Percentiles rank a stretch among this genome's conserved stretches.
Conservation (phyloP, 352 stramenopile genomes). For the Phytophthora constricta region DNA sequence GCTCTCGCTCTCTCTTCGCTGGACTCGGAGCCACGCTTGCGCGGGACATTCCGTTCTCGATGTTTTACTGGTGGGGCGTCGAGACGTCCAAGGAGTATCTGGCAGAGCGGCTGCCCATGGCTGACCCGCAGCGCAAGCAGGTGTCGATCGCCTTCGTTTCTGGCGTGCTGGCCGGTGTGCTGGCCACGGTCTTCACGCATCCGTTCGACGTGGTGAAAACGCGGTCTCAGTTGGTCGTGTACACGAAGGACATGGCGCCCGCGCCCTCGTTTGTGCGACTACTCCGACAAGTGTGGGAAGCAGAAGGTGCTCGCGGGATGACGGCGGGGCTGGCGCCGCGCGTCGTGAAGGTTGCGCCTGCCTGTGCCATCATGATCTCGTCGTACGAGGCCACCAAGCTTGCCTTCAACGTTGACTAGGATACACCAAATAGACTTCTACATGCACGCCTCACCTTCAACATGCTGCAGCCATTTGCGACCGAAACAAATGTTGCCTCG, state of each 20-base stretch:
- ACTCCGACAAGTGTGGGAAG: slow-evolving; percentile 52
- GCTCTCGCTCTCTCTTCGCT: slow-evolving; percentile 53
- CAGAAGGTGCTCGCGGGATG: slow-evolving; percentile 53
- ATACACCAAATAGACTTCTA: slow-evolving; percentile 11
- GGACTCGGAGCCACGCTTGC: slow-evolving; percentile 91
- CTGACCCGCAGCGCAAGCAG: slow-evolving; percentile 36
- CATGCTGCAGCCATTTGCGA: neutral
- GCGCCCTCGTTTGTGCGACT: slow-evolving; percentile 46
- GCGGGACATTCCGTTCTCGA: slow-evolving; percentile 95
- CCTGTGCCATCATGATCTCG: slow-evolving; percentile 85
- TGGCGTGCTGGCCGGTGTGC: slow-evolving; percentile 75
- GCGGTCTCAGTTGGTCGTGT: slow-evolving; percentile 72
- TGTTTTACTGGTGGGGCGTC: slow-evolving; percentile 94
- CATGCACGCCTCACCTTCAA: too few relatives aligned
- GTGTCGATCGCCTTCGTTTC: slow-evolving; percentile 83
- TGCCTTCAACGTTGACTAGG: slow-evolving; percentile 49
- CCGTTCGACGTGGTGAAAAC: slow-evolving; percentile 97
- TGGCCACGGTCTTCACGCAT: slow-evolving; percentile 92
- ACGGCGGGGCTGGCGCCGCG: slow-evolving; percentile 58
- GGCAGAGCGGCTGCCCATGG: slow-evolving; percentile 29
- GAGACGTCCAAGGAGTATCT: slow-evolving; percentile 82
- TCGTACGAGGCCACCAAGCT: slow-evolving; percentile 77
- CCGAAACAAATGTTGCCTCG: slow-evolving; percentile 24
- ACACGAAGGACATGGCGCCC: slow-evolving; percentile 34
- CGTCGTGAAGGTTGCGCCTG: slow-evolving; percentile 73